These are phyloP conservation scores for Aspergillus melleus DNA, from an alignment of 2,329 filamentous ascomycete species.

Conservation along the genomic window DNA sequence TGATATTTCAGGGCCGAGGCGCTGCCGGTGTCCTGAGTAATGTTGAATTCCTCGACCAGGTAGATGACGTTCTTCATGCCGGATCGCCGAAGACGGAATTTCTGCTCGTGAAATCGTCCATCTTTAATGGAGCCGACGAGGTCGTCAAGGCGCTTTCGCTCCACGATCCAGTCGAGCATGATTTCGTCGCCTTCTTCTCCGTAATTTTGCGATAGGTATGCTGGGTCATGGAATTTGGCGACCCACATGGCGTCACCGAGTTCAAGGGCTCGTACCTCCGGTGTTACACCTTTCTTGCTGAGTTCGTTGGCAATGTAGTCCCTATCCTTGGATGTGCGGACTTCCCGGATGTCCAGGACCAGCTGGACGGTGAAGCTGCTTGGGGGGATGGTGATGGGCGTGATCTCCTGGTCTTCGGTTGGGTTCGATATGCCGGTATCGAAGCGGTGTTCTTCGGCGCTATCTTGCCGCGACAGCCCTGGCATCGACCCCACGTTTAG, in stretches of 20 bases:
- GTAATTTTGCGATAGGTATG: conserved; percentile 52
- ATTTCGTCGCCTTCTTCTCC: conserved; percentile 64
- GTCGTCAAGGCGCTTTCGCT: conserved; percentile 78
- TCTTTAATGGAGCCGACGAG: conserved; percentile 79
- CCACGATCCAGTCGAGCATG: conserved; percentile 76
- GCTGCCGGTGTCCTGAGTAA: conserved; percentile 51
- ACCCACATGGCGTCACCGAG: conserved; percentile 79
- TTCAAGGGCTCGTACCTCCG: conserved; percentile 67
- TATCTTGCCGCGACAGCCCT: conserved; percentile 6
- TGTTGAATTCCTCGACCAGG: conserved; percentile 70
- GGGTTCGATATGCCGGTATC: not conserved
- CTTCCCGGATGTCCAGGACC: conserved; percentile 72
- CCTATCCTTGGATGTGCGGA: conserved; percentile 69
- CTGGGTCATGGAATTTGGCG: conserved; percentile 66
- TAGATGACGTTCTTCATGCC: conserved; percentile 78
- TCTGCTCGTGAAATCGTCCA: conserved; percentile 79
- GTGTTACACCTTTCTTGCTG: conserved; percentile 62
- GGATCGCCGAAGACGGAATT: conserved; percentile 72
- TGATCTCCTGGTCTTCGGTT: conserved; percentile 39
- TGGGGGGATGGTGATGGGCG: conserved; percentile 62
- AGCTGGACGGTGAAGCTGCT: conserved; percentile 71
- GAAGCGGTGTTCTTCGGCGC: conserved; percentile 10
- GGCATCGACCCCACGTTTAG: not conserved
- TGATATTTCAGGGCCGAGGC: conserved; percentile 53
- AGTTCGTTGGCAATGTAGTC: conserved; percentile 77